Conservation (phyloP, 1,284 basidiomycete genomes). For the Porodaedalea pini region DNA sequence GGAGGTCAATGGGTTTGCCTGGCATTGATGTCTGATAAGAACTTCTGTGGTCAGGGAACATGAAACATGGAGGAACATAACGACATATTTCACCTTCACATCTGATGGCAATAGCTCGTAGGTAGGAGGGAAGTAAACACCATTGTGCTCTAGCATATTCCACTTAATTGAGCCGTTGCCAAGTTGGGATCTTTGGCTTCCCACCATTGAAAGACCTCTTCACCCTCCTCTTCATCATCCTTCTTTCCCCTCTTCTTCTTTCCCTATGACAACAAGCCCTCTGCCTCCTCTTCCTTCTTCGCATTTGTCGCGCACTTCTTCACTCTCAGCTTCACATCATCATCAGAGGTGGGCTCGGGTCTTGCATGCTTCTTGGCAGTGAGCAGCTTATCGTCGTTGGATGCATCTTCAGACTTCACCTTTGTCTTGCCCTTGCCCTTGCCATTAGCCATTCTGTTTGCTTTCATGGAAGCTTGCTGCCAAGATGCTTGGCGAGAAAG, state of each 20-base stretch:
- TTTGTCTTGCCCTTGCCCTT: no score
- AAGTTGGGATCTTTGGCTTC: conserved; percentile 58
- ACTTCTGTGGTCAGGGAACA: no score
- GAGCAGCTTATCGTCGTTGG: no score
- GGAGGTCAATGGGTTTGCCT: conserved; percentile 80
- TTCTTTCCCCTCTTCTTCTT: conserved; percentile 41
- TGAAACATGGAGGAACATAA: no score
- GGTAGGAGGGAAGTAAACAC: no score
- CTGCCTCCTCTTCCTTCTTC: conserved; percentile 31
- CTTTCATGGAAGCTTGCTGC: no score
- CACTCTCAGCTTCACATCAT: conserved; percentile 23
- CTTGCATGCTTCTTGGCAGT: conserved; percentile 33
- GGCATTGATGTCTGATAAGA: conserved; percentile 21
- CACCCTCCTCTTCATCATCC: conserved; percentile 61
- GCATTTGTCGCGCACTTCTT: conserved; percentile 34
- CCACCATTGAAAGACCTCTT: conserved; percentile 84
- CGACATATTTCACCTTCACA: no score
- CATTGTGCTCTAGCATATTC: conserved; percentile 89
- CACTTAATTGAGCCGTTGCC: conserved; percentile 84
- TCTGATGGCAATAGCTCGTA: no score
- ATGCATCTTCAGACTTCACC: no score
- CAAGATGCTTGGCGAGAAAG: no score
- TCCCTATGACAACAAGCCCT: conserved; percentile 32
- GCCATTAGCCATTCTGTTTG: no score
- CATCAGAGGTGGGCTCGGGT: conserved; percentile 12